Percentiles rank a stretch among this genome's conserved stretches.
phyloP scores from a whole-genome alignment of 2,329 filamentous ascomycete species.

The Fusarium verticillioides region DNA sequence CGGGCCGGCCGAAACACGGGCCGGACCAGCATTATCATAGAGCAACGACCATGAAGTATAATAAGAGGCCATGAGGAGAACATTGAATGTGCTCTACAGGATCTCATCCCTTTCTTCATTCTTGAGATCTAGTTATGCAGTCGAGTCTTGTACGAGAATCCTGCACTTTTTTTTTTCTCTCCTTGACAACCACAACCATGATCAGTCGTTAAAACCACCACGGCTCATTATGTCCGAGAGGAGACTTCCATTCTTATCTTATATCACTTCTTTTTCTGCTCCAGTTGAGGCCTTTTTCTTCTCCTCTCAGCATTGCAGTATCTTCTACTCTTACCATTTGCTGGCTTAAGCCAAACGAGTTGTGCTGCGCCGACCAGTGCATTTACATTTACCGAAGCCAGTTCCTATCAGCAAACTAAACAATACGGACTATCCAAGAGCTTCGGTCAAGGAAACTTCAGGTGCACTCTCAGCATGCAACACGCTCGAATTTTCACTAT shows the following conservation, averaged over 20 bases:
- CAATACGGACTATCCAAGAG: not conserved
- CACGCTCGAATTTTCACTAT: slow-evolving; percentile 16
- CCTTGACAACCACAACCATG: slow-evolving; percentile 14
- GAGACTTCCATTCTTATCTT: slow-evolving; percentile 4
- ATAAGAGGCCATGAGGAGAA: not conserved
- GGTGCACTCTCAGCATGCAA: slow-evolving; percentile 10
- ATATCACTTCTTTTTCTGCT: slow-evolving; percentile 3
- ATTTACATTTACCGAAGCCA: not conserved
- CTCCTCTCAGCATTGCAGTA: slow-evolving; percentile 19
- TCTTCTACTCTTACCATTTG: slow-evolving; percentile 15
- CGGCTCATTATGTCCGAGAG: slow-evolving; percentile 26
- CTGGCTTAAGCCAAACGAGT: slow-evolving; percentile 31
- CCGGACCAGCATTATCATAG: slow-evolving; percentile 8
- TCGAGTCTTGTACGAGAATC: slow-evolving; percentile 29
- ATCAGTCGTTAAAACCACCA: not conserved
- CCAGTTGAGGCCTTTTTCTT: slow-evolving; percentile 5
- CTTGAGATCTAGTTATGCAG: slow-evolving; percentile 27
- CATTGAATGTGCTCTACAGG: not conserved
- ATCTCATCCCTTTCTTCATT: slow-evolving; percentile 9
- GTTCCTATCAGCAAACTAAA: not conserved
- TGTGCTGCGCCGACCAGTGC: not conserved
- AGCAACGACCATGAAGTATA: not conserved
- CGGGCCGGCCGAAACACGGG: slow-evolving; percentile 29
- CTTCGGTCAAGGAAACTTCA: not conserved
- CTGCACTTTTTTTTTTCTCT: slow-evolving; percentile 13